A percentile compares a stretch with the other conserved stretches of the same genome.
Evolutionary conservation across 306 rosid genomes (phyloP).

Genomic region (Cucumis melo): DNA sequence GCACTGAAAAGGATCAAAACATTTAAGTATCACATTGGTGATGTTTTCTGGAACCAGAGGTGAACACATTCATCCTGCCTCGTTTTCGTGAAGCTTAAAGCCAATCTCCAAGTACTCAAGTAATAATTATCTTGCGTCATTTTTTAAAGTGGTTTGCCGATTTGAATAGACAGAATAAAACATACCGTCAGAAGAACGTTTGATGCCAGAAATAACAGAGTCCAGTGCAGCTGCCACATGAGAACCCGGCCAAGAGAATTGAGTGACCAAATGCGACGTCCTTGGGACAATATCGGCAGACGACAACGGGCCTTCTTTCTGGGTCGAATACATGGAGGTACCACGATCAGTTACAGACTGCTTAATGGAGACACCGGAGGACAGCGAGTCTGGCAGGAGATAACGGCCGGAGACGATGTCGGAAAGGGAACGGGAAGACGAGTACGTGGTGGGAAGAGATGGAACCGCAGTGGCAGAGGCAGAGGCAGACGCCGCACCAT

Average conservation of each 20-base stretch:
- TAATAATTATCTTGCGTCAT: not conserved
- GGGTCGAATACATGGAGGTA: conserved; percentile 1
- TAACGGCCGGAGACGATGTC: conserved; percentile 3
- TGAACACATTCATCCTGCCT: not conserved
- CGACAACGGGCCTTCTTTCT: conserved; percentile 9
- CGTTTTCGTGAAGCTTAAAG: not conserved
- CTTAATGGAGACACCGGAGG: not conserved
- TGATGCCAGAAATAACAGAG: conserved; percentile 22
- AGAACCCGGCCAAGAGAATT: conserved; percentile 39
- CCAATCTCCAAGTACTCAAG: not conserved
- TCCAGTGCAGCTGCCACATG: conserved; percentile 26
- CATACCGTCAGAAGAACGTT: conserved; percentile 75
- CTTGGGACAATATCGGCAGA: conserved; percentile 21
- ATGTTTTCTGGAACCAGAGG: not conserved
- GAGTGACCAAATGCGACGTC: conserved; percentile 33
- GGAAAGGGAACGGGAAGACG: conserved; percentile 2
- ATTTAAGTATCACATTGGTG: not conserved
- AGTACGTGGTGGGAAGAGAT: not conserved
- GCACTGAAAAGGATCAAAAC: not conserved
- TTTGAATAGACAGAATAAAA: not conserved
- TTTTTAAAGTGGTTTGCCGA: not conserved
- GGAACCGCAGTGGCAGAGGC: not conserved
- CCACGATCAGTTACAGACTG: not conserved
- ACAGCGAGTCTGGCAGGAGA: not conserved
- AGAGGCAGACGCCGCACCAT: not conserved